These are phyloP conservation scores for Candida fluviatilis DNA, from an alignment of 805 yeast species.

Conservation along the genomic window DNA sequence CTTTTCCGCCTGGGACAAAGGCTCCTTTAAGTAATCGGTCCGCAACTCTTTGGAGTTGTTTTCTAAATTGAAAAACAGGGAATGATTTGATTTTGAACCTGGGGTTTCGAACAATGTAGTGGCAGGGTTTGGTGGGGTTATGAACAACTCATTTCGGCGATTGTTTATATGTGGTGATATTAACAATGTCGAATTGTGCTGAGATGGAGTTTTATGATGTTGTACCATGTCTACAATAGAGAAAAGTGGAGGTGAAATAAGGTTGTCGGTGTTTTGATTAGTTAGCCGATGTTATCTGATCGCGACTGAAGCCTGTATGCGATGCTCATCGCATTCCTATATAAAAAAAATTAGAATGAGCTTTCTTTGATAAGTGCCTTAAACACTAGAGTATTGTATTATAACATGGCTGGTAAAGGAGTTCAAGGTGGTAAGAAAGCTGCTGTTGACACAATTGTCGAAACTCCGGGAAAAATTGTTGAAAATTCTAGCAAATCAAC, in stretches of 20 bases:
- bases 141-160: conserved; percentile 36
- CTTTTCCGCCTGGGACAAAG: conserved; percentile 76
- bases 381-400: neutral
- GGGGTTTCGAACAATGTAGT: conserved; percentile 41
- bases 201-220: conserved; percentile 40
- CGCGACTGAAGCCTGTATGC: too few species aligned
- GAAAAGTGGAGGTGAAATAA: too few species aligned
- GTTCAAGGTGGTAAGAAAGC: conserved; percentile 1
- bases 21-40: conserved; percentile 22
- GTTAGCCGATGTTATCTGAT: too few species aligned
- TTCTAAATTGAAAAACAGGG: conserved; percentile 36
- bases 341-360: too few species aligned
- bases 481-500: neutral
- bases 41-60: conserved; percentile 8
- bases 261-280: too few species aligned
- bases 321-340: conserved; percentile 2
- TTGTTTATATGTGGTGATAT: conserved; percentile 62
- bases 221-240: conserved; percentile 16
- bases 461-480: neutral
- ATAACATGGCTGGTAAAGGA: neutral
- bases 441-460: neutral
- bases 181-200: conserved; percentile 68
- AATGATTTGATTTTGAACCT: conserved; percentile 24
- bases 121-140: conserved; percentile 48
- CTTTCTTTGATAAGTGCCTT: neutral